phyloP scores from a whole-genome alignment of 164 flowering plant genomes.

The Vitis vinifera region ASM3070453v1 NC_081805.1:4398501-4399000 shows the following conservation, averaged over 20 bases:
- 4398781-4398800: background rate
- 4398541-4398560: slow-evolving; percentile 63
- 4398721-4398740: slow-evolving; percentile 44
- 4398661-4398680: slow-evolving; percentile 27
- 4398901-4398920: slow-evolving; percentile 2
- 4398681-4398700: slow-evolving; percentile 51
- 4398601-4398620: background rate
- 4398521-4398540: slow-evolving; percentile 68
- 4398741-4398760: background rate
- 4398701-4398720: slow-evolving; percentile 59
- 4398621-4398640: background rate
- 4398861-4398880: slow-evolving; percentile 53
- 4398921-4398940: slow-evolving; percentile 9
- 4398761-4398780: background rate
- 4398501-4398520: slow-evolving; percentile 69
- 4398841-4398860: slow-evolving; percentile 47
- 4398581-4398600: background rate
- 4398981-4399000: slow-evolving; percentile 2
- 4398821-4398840: slow-evolving; percentile 35
- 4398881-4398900: slow-evolving; percentile 20
- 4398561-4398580: slow-evolving; percentile 65
- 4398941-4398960: slow-evolving; percentile 24
- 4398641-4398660: background rate
- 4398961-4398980: background rate
- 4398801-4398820: background rate